phyloP scores from a whole-genome alignment of 768 basidiomycete species.

The Tylopilus felleus region DNA sequence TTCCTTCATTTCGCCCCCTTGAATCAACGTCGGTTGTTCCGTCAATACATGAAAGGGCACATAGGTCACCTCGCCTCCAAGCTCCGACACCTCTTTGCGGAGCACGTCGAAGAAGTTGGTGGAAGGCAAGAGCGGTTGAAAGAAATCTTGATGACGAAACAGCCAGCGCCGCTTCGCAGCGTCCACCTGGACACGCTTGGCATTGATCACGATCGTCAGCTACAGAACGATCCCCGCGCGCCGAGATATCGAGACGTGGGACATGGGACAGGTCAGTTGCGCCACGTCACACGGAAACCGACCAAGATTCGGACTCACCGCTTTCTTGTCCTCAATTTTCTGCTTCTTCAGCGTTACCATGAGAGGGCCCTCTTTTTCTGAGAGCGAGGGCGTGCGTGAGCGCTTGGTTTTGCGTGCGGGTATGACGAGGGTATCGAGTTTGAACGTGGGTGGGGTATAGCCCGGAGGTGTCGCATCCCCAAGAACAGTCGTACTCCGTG shows the following conservation, averaged over 20 bases:
- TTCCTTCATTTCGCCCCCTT: constrained; percentile 62
- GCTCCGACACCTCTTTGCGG: constrained; percentile 27
- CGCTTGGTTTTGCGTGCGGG: constrained; percentile 20
- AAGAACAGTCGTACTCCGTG: constrained; percentile 27
- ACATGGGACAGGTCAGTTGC: background rate
- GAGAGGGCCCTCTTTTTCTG: background rate
- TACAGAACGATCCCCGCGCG: constrained; percentile 16
- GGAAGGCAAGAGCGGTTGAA: constrained; percentile 46
- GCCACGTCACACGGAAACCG: background rate
- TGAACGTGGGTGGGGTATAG: background rate
- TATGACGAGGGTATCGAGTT: constrained; percentile 8
- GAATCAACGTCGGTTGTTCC: constrained; percentile 49
- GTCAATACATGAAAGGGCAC: constrained; percentile 38
- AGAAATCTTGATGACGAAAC: constrained; percentile 40
- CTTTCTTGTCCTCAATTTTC: constrained; percentile 39
- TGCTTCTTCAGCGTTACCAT: constrained; percentile 24
- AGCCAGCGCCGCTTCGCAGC: constrained; percentile 46
- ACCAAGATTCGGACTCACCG: constrained; percentile 26
- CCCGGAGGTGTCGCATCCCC: constrained; percentile 27
- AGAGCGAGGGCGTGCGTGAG: constrained; percentile 6
- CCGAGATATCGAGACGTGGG: background rate
- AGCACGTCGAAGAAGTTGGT: constrained; percentile 40
- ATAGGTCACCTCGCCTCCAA: constrained; percentile 27
- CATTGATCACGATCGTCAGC: constrained; percentile 40
- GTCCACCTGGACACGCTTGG: constrained; percentile 38